A percentile compares a stretch with the other conserved stretches of the same genome.
Conservation (phyloP, 2,329 filamentous ascomycete species). For the Lachnellula hyalina region DNA sequence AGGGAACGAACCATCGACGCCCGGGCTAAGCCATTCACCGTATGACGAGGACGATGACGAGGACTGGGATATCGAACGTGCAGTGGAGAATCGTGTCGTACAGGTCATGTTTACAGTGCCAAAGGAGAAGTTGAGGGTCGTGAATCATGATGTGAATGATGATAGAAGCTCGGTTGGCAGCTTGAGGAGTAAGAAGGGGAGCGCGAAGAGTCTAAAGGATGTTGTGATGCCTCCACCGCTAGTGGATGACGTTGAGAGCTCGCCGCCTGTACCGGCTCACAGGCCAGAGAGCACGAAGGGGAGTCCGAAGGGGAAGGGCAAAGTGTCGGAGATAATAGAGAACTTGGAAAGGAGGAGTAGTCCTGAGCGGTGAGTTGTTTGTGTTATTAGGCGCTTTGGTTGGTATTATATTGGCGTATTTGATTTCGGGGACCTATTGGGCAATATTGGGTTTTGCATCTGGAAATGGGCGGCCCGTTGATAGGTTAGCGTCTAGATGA, state of each 20-base stretch:
- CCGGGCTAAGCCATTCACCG: slow-evolving; percentile 10
- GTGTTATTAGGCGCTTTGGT: neutral
- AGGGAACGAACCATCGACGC: neutral
- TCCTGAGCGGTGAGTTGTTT: slow-evolving; percentile 2
- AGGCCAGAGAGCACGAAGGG: neutral
- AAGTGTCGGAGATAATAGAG: slow-evolving; percentile 26
- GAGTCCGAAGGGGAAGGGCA: slow-evolving; percentile 14
- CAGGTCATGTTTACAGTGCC: slow-evolving; percentile 94
- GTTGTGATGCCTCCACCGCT: neutral
- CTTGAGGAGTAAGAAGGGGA: slow-evolving; percentile 22
- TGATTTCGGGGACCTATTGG: neutral
- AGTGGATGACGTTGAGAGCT: neutral
- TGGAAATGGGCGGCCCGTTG: too few relatives aligned
- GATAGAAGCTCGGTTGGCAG: slow-evolving; percentile 38
- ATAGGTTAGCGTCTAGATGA: too few relatives aligned
- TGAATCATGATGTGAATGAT: slow-evolving; percentile 65
- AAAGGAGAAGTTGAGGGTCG: slow-evolving; percentile 78
- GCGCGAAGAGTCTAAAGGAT: slow-evolving; percentile 15
- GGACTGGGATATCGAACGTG: slow-evolving; percentile 73
- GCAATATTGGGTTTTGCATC: too few relatives aligned
- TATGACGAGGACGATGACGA: slow-evolving; percentile 34
- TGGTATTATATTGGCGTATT: too few relatives aligned
- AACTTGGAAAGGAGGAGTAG: slow-evolving; percentile 21
- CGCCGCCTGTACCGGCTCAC: neutral
- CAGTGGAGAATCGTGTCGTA: slow-evolving; percentile 64